Evolutionary conservation across 2,329 filamentous ascomycete species (phyloP).

Genomic region (Claviceps quebecensis): DNA sequence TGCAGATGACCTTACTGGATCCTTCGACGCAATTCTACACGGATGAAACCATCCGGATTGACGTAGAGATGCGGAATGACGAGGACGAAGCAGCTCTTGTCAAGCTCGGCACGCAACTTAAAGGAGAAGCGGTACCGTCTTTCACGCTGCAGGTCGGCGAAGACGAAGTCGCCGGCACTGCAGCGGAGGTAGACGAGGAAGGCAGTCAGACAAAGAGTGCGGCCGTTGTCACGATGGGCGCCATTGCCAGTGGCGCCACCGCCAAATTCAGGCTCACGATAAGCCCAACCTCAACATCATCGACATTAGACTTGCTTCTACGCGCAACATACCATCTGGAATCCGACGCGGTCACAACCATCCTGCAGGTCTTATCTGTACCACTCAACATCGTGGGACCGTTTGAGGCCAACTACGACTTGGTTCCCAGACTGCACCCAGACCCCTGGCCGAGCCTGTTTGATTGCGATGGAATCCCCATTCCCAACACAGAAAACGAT

Average conservation of each 20-base stretch:
- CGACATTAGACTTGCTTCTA: constrained; percentile 53
- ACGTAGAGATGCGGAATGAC: constrained; percentile 61
- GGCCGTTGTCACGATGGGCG: constrained; percentile 28
- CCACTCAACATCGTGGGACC: constrained; percentile 64
- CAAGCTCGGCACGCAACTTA: constrained; percentile 53
- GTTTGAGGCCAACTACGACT: constrained; percentile 85
- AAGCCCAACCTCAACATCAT: constrained; percentile 35
- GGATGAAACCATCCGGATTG: constrained; percentile 58
- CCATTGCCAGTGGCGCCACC: constrained; percentile 32
- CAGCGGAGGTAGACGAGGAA: constrained; percentile 20
- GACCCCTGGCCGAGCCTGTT: constrained; percentile 85
- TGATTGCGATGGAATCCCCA: constrained; percentile 36
- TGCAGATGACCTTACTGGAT: constrained; percentile 56
- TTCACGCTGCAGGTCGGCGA: constrained; percentile 28
- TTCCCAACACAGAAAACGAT: constrained; percentile 22
- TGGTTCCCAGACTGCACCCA: constrained; percentile 63
- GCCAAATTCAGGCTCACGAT: constrained; percentile 32
- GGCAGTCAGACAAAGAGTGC: constrained; percentile 23
- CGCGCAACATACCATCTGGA: constrained; percentile 65
- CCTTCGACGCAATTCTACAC: constrained; percentile 66
- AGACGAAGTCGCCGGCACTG: constrained; percentile 15
- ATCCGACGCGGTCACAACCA: constrained; percentile 66
- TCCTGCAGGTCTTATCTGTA: constrained; percentile 57
- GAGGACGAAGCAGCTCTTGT: constrained; percentile 69
- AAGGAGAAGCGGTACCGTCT: constrained; percentile 40